These are phyloP conservation scores for Sporisorium graminicola DNA, from an alignment of 1,284 basidiomycete species.

Conservation along the genomic window DNA sequence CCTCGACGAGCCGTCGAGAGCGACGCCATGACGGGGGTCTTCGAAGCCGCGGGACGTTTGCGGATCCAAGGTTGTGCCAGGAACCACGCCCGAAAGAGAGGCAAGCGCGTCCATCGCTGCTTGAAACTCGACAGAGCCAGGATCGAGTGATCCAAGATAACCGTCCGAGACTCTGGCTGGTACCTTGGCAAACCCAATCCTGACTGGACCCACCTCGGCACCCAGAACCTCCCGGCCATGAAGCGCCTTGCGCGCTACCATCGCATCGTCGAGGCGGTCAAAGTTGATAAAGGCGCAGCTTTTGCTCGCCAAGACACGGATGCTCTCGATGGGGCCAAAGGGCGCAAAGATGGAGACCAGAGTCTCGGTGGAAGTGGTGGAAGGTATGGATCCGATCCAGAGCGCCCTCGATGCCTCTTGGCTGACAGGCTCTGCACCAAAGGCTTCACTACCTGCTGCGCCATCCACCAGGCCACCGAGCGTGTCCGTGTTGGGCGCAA, in stretches of 20 bases:
- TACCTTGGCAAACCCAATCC: conserved; percentile 95
- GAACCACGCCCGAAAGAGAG: conserved; percentile 76
- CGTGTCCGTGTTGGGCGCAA: conserved; percentile 18
- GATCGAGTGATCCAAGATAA: conserved; percentile 28
- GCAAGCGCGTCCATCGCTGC: conserved; percentile 53
- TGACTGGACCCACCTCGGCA: conserved; percentile 92
- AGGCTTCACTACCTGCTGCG: conserved; percentile 13
- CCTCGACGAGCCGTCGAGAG: conserved; percentile 84
- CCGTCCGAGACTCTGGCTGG: conserved; percentile 71
- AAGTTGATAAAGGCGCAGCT: conserved; percentile 97
- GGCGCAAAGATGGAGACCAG: conserved; percentile 91
- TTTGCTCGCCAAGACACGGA: conserved; percentile 93
- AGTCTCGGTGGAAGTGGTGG: conserved; percentile 41
- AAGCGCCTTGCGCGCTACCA: conserved; percentile 90
- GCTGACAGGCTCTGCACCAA: conserved; percentile 33
- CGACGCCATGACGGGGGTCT: conserved; percentile 90
- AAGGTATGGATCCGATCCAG: conserved; percentile 62
- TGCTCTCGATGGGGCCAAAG: conserved; percentile 96
- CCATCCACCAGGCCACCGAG: conserved; percentile 6
- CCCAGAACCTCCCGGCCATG: conserved; percentile 95
- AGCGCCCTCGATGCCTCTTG: conserved; percentile 56
- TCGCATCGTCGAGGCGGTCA: conserved; percentile 94
- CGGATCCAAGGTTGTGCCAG: conserved; percentile 86
- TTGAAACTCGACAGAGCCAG: conserved; percentile 35
- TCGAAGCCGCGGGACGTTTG: conserved; percentile 91